Percentiles rank a stretch among this genome's conserved stretches.
Evolutionary conservation across 176 grass and related monocot genomes (phyloP).

Genomic region (Guadua angustifolia): DNA sequence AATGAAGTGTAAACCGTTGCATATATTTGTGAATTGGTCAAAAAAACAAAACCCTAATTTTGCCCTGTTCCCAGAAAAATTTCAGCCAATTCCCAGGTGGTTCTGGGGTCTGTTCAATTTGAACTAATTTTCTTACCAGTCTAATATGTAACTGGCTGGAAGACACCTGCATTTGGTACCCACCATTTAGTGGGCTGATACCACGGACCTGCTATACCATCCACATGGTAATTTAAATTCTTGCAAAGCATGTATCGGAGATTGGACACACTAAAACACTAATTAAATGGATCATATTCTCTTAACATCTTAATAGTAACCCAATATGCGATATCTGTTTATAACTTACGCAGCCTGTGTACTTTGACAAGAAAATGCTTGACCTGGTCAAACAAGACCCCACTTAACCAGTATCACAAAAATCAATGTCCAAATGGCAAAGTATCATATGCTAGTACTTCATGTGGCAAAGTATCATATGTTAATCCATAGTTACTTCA

Average conservation of each 20-base stretch:
- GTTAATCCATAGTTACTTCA: not conserved
- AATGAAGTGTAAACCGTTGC: not conserved
- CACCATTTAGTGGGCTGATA: not conserved
- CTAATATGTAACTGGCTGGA: not conserved
- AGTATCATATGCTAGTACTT: too few relatives aligned
- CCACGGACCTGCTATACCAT: not conserved
- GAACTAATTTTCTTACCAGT: not conserved
- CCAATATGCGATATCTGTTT: not conserved
- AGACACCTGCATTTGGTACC: not conserved
- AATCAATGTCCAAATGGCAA: not conserved
- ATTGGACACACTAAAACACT: not conserved
- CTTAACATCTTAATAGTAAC: not conserved
- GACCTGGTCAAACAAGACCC: not conserved
- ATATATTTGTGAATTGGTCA: not conserved
- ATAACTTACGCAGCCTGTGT: not conserved
- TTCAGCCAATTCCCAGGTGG: not conserved
- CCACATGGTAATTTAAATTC: not conserved
- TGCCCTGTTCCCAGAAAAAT: not conserved
- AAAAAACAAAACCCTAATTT: not conserved
- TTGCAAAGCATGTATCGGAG: not conserved
- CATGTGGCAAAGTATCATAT: not conserved
- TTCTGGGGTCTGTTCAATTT: not conserved
- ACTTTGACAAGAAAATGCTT: not conserved
- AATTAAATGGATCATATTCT: not conserved
- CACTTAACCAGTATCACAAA: not conserved